Evolutionary conservation across 768 basidiomycete species (phyloP).

Genomic region (Podaxis carcinomalis): DNA sequence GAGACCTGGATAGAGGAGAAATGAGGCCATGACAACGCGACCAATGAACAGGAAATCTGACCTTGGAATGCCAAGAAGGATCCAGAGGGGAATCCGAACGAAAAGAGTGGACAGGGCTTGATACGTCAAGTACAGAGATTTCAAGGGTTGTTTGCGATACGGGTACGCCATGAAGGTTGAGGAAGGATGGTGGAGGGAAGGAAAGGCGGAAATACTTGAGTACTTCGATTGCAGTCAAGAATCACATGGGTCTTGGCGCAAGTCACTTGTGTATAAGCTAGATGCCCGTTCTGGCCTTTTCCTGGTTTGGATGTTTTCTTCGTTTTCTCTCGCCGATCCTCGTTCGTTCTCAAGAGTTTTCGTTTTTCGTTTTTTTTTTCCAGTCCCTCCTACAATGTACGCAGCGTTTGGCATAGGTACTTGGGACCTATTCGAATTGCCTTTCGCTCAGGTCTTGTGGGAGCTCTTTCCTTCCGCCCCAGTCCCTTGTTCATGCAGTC

Average conservation of each 20-base stretch:
- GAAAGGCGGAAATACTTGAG: neutral
- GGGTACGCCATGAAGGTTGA: conserved; percentile 23
- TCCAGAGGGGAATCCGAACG: conserved; percentile 46
- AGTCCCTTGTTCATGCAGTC: no score
- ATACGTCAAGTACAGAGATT: conserved; percentile 42
- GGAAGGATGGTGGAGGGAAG: neutral
- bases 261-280: no score
- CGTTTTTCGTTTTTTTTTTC: no score
- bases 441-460: no score
- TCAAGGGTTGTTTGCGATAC: conserved; percentile 44
- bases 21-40: neutral
- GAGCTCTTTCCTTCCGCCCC: no score
- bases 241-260: neutral
- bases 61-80: conserved; percentile 34
- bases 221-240: neutral
- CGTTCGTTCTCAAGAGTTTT: no score
- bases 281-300: no score
- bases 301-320: no score
- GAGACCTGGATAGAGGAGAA: conserved; percentile 23
- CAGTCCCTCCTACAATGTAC: no score
- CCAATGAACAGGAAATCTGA: conserved; percentile 12
- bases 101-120: conserved; percentile 34
- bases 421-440: no score
- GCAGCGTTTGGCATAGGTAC: no score
- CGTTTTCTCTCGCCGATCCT: no score